Base-by-base conservation (phyloP, 1,284 basidiomycete species). In the Tausonia pullulans region DNA sequence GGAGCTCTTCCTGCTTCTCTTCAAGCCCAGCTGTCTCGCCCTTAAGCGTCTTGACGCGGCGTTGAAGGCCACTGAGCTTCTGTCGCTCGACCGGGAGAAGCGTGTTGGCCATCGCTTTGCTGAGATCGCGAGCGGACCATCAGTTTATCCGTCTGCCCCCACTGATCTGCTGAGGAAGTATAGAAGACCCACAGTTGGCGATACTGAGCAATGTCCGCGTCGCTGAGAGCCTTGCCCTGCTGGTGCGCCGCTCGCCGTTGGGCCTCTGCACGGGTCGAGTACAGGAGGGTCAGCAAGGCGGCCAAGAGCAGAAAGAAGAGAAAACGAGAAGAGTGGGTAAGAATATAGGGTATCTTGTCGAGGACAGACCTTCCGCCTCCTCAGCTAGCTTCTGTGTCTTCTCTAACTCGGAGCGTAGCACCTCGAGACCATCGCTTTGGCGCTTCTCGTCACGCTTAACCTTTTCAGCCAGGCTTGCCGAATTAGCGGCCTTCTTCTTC, bases 81-180 rank as follows among this genome's bases (percentile, higher is more conserved):
- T 96, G 91, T 1, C 96, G 87, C 74, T 98, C 93, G 48, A 86
- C 82, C 0, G 93, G 85, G 0, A 89, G 92, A 53, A 87, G 81
- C 2, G 87, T 78, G 67, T 85, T 88, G 5, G 91, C 87, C 40
- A 81, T 78, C 0, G 85, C 84, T 79, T 91, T 91, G 53, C 89
- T 91, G 68, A 56, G 48, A 27, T 27, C 27, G 27, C 27, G 27
- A 27, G 27, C 27, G 27, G 27, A 27, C 27, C 27, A 27, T 27
- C 27, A 27, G 27, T 27, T 27, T 27, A 27, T 27, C 27, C 27
- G 27, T 27, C 27, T 27, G 27, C 27, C 2, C 27, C 27, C 27
- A 1, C 27, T 27, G 27, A 27, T 27, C 27, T 27, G 27, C 27
- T 62, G 41, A 58, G 8, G 54, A 58, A 10, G 54, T 5, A 11